These are phyloP conservation scores for Mycothermus thermophilus DNA, from an alignment of 495 filamentous ascomycete genomes.

Conservation along the genomic window DNA sequence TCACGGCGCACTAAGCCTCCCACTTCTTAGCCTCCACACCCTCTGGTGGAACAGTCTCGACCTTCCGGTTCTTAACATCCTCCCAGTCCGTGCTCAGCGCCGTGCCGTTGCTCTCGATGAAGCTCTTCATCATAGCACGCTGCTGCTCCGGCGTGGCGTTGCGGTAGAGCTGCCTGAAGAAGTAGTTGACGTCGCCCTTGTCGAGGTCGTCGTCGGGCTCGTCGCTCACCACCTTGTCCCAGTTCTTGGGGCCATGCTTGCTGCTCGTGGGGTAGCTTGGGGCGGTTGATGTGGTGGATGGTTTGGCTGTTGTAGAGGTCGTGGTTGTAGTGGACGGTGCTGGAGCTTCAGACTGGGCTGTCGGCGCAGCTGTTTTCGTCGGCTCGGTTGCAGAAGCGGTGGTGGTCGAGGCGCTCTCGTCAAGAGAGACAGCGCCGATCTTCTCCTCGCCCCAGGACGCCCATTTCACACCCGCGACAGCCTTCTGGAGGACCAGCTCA, in stretches of 20 bases:
- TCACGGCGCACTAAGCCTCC: conserved; percentile 15
- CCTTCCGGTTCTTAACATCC: conserved; percentile 60
- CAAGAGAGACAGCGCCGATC: conserved; percentile 6
- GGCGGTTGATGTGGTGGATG: conserved; percentile 5
- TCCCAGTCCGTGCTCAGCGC: conserved; percentile 86
- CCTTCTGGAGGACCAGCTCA: conserved; percentile 65
- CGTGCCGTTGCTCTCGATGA: conserved; percentile 82
- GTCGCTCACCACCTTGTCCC: conserved; percentile 58
- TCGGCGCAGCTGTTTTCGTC: neutral
- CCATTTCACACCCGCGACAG: conserved; percentile 61
- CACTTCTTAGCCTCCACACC: conserved; percentile 63
- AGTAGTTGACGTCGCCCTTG: conserved; percentile 59
- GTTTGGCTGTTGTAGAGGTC: neutral
- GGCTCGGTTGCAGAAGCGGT: neutral
- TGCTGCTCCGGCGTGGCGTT: conserved; percentile 63
- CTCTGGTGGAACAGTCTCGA: conserved; percentile 63
- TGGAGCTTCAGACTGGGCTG: neutral
- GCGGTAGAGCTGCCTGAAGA: conserved; percentile 88
- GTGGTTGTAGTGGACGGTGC: neutral
- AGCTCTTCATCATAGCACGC: conserved; percentile 97
- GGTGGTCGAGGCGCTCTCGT: neutral
- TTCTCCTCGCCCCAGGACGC: conserved; percentile 25
- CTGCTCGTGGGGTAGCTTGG: conserved; percentile 86
- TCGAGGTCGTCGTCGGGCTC: conserved; percentile 45
- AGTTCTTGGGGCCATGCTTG: conserved; percentile 69